phyloP scores from a whole-genome alignment of 306 rosid species.

The Hippophae gyantsensis region DNA sequence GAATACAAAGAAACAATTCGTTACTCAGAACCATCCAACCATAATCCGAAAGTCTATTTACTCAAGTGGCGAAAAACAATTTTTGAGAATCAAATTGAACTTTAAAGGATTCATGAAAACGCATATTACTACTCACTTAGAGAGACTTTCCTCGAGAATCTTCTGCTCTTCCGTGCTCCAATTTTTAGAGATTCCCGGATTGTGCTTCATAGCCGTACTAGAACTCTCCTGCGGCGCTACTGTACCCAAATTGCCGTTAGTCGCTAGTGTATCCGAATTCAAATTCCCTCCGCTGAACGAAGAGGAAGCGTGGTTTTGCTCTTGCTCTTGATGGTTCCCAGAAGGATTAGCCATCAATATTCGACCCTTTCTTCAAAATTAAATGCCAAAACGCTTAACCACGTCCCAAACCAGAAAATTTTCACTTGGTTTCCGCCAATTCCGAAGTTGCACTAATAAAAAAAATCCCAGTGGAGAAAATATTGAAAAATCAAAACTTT shows the following conservation, averaged over 20 bases:
- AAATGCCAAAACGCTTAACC: too few relatives aligned
- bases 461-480: constrained; percentile 6
- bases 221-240: constrained; percentile 50
- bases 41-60: background rate
- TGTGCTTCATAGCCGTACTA: constrained; percentile 68
- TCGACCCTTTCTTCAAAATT: background rate
- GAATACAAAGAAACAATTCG: too few relatives aligned
- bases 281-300: constrained; percentile 47
- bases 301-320: constrained; percentile 56
- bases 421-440: background rate
- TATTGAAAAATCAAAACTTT: background rate
- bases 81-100: background rate
- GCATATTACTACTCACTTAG: constrained; percentile 41
- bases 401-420: too few relatives aligned
- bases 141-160: constrained; percentile 69
- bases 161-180: constrained; percentile 85
- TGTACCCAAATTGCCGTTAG: constrained; percentile 47
- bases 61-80: background rate
- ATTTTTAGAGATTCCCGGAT: constrained; percentile 80
- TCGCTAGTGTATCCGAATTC: too few relatives aligned
- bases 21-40: background rate
- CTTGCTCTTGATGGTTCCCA: constrained; percentile 70
- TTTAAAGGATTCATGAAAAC: constrained; percentile 5
- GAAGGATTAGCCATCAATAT: constrained; percentile 62
- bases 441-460: constrained; percentile 14